A percentile compares a stretch with the other conserved stretches of the same genome.
phyloP scores from a whole-genome alignment of 805 yeast genomes.

The Teunomyces atbi region DNA sequence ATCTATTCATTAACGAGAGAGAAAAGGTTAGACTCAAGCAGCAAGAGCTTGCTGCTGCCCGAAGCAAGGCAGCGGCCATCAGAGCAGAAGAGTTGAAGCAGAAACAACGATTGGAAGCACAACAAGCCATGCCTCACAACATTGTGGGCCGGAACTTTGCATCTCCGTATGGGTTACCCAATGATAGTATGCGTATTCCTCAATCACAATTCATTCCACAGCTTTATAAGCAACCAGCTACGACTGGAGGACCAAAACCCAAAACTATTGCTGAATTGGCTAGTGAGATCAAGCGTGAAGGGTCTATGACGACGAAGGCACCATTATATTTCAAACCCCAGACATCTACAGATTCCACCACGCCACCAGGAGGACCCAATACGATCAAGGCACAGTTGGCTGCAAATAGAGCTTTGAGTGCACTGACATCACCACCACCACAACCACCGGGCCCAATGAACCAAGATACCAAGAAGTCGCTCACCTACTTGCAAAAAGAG shows the following conservation, averaged over 20 bases:
- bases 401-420: constrained; percentile 38
- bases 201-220: constrained; percentile 21
- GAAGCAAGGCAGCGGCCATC: constrained; percentile 54
- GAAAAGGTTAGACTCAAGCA: constrained; percentile 63
- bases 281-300: constrained; percentile 39
- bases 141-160: constrained; percentile 23
- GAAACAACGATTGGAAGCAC: constrained; percentile 39
- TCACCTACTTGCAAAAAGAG: constrained; percentile 84
- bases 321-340: constrained; percentile 35
- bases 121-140: constrained; percentile 22
- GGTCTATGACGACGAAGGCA: constrained; percentile 24
- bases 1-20: constrained; percentile 75
- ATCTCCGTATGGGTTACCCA: constrained; percentile 23
- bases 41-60: constrained; percentile 61
- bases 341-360: constrained; percentile 8
- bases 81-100: constrained; percentile 50
- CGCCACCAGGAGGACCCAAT: constrained; percentile 10
- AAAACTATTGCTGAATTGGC: constrained; percentile 44
- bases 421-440: constrained; percentile 18
- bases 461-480: constrained; percentile 67
- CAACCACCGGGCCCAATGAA: constrained; percentile 38
- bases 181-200: constrained; percentile 18
- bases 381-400: constrained; percentile 48
- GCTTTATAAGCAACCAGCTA: constrained; percentile 13
- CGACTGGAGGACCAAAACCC: constrained; percentile 22